Evolutionary conservation across 2,329 filamentous ascomycete genomes (phyloP).

Genomic region (Thermothelomyces thermophilus): DNA sequence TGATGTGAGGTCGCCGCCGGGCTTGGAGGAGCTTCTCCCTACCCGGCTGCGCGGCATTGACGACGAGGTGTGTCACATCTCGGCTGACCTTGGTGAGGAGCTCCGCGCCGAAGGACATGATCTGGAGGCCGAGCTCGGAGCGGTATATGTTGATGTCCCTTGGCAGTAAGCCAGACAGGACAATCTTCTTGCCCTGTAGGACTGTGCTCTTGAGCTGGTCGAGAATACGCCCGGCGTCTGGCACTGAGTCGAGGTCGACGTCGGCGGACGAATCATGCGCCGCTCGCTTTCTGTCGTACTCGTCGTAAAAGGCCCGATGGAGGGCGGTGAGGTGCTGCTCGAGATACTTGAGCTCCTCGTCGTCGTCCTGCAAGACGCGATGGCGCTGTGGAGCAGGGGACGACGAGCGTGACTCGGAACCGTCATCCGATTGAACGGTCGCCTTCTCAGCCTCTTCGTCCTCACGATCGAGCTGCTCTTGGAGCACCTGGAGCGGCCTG

Average conservation of each 20-base stretch:
- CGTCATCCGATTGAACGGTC: conserved; percentile 38
- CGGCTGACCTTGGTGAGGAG: conserved; percentile 51
- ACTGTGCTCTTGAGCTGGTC: conserved; percentile 71
- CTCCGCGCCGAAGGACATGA: conserved; percentile 74
- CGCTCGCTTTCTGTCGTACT: conserved; percentile 58
- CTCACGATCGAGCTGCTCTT: conserved; percentile 83
- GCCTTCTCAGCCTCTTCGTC: conserved; percentile 56
- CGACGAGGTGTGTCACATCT: conserved; percentile 67
- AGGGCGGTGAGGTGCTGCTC: conserved; percentile 69
- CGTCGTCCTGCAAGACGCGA: conserved; percentile 79
- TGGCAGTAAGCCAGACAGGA: conserved; percentile 86
- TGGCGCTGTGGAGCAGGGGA: conserved; percentile 48
- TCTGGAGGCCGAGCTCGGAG: conserved; percentile 83
- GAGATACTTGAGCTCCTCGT: conserved; percentile 71
- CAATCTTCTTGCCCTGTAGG: conserved; percentile 68
- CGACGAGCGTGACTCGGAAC: conserved; percentile 20
- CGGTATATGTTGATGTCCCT: conserved; percentile 69
- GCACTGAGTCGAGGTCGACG: conserved; percentile 52
- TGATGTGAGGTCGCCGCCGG: conserved; percentile 69
- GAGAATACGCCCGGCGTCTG: conserved; percentile 82
- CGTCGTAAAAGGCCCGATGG: conserved; percentile 74
- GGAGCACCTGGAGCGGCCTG: conserved; percentile 82
- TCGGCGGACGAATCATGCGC: conserved; percentile 32
- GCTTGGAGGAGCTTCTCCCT: conserved; percentile 91
- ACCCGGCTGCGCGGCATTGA: conserved; percentile 62